These are phyloP conservation scores for Mycena capillaripes DNA, from an alignment of 768 basidiomycete species.

Conservation along the genomic window DNA sequence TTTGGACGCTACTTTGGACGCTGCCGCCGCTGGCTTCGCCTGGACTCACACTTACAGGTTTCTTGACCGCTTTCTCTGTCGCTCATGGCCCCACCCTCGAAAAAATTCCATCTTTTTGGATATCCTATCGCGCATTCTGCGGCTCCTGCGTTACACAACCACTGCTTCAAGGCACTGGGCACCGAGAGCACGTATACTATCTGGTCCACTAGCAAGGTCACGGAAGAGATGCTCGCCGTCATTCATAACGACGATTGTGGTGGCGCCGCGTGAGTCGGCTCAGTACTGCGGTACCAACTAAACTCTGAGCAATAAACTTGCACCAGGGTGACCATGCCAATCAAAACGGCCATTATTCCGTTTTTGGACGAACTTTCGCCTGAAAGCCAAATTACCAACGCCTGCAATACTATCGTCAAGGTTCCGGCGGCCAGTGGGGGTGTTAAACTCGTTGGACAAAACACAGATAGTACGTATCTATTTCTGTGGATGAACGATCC, in stretches of 20 bases:
- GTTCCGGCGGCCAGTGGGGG: constrained; percentile 41
- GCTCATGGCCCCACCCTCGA: constrained; percentile 16
- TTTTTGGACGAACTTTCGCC: constrained; percentile 50
- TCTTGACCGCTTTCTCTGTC: neutral
- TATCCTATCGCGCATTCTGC: constrained; percentile 53
- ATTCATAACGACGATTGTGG: constrained; percentile 45
- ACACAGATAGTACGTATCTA: constrained; percentile 48
- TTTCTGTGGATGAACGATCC: neutral
- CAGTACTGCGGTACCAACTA: neutral
- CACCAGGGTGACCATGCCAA: constrained; percentile 52
- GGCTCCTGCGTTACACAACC: constrained; percentile 49
- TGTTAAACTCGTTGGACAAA: constrained; percentile 50
- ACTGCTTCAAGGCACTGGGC: constrained; percentile 44
- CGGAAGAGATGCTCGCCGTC: constrained; percentile 42
- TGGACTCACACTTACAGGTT: neutral
- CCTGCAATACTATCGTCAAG: constrained; percentile 54
- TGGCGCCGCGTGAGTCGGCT: constrained; percentile 48
- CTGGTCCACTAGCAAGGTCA: constrained; percentile 52
- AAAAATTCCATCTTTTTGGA: constrained; percentile 46
- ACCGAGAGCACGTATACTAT: constrained; percentile 43
- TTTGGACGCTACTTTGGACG: neutral
- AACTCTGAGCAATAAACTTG: neutral
- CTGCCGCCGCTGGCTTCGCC: too few relatives aligned
- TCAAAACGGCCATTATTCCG: constrained; percentile 49
- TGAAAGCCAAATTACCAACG: constrained; percentile 47